Percentiles rank a stretch among this genome's conserved stretches.
Evolutionary conservation across 192 early-diverging fungal genomes (phyloP).

Genomic region (Umbelopsis sp.): DNA sequence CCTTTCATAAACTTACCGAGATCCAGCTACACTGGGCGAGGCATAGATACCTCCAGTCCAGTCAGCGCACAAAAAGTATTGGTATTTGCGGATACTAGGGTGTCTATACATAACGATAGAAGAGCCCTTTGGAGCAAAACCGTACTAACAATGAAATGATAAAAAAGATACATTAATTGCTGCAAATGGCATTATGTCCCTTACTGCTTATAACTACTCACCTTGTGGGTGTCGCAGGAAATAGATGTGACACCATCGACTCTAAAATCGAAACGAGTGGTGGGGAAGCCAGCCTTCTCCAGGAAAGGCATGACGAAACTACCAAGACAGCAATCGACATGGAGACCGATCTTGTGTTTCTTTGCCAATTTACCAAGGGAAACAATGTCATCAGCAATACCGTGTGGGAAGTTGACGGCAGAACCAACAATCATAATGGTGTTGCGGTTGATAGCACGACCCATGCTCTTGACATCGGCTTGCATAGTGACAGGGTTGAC

Average conservation of each 20-base stretch:
- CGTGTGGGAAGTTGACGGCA: slow-evolving; percentile 91
- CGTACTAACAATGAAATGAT: slow-evolving; percentile 59
- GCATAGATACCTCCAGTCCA: slow-evolving; percentile 98
- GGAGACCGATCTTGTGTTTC: slow-evolving; percentile 83
- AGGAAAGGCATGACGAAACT: slow-evolving; percentile 94
- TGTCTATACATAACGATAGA: slow-evolving; percentile 90
- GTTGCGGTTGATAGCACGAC: slow-evolving; percentile 83
- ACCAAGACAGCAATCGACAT: slow-evolving; percentile 96
- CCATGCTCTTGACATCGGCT: slow-evolving; percentile 79
- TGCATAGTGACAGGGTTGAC: slow-evolving; percentile 75
- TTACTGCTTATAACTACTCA: slow-evolving; percentile 13
- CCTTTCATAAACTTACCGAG: slow-evolving; percentile 48
- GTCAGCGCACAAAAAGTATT: slow-evolving; percentile 89
- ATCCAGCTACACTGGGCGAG: slow-evolving; percentile 89
- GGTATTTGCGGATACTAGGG: slow-evolving; percentile 81
- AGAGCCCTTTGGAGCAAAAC: slow-evolving; percentile 98
- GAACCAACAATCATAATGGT: slow-evolving; percentile 94
- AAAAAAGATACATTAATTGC: not conserved
- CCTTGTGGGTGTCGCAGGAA: slow-evolving; percentile 96
- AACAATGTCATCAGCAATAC: slow-evolving; percentile 89
- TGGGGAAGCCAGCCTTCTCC: slow-evolving; percentile 89
- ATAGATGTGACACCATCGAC: slow-evolving; percentile 93
- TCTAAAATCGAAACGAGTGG: slow-evolving; percentile 84
- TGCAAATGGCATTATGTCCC: too few species aligned
- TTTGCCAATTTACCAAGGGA: slow-evolving; percentile 77